Percentiles rank a stretch among this genome's conserved stretches.
Evolutionary conservation across 345 rosid genomes (phyloP).

Genomic region (Theobroma cacao): DNA sequence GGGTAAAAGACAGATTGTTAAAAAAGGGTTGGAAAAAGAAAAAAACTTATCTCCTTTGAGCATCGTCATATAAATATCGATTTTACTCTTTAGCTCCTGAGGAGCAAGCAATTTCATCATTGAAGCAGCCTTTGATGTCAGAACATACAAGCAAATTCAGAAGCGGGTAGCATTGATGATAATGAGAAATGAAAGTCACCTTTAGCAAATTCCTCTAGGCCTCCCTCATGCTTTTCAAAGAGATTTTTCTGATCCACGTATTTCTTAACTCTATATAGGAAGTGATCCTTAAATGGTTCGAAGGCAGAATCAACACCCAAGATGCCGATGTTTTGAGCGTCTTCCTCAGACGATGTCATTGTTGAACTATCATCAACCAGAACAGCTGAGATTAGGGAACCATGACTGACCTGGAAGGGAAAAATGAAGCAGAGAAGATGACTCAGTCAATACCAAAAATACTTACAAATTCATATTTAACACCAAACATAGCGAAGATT

Average conservation of each 20-base stretch:
- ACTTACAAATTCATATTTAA: background rate
- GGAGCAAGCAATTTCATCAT: background rate
- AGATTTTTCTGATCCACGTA: constrained; percentile 49
- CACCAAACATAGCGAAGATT: background rate
- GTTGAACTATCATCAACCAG: constrained; percentile 40
- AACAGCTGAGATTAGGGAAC: constrained; percentile 38
- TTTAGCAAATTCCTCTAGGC: constrained; percentile 66
- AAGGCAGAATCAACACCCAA: constrained; percentile 47
- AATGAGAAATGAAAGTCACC: constrained; percentile 34
- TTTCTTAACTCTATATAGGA: constrained; percentile 50
- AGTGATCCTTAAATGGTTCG: constrained; percentile 60
- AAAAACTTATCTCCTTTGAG: background rate
- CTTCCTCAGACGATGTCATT: constrained; percentile 34
- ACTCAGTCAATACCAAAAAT: background rate
- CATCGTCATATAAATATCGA: background rate
- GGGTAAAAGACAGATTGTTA: constrained; percentile 1
- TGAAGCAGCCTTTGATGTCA: background rate
- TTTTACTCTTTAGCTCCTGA: background rate
- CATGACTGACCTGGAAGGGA: constrained; percentile 23
- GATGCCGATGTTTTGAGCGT: constrained; percentile 42
- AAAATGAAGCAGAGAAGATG: background rate
- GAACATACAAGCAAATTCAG: background rate
- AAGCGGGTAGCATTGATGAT: background rate
- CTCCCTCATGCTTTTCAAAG: constrained; percentile 58
- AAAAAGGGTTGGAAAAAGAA: background rate